Evolutionary conservation across 495 filamentous ascomycete species (phyloP).

Genomic region (Lepraria neglecta): DNA sequence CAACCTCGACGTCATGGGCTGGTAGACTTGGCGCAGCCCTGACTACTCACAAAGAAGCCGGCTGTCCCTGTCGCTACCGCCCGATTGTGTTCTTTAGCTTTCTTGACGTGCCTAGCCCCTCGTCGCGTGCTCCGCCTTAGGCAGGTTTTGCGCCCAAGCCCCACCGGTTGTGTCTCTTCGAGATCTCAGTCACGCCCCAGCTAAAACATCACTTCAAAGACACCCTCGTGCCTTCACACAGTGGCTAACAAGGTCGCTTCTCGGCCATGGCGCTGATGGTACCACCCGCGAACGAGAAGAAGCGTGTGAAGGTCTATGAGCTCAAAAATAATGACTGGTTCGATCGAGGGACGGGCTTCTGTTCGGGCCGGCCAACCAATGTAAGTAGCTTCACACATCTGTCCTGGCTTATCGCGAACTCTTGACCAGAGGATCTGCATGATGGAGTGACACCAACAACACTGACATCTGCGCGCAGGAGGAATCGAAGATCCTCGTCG

Average conservation of each 20-base stretch:
- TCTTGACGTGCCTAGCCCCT: neutral
- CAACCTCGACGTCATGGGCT: conserved; percentile 19
- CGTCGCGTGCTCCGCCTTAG: conserved; percentile 17
- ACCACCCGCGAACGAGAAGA: conserved; percentile 77
- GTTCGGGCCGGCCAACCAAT: conserved; percentile 66
- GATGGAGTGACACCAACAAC: neutral
- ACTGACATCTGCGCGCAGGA: conserved; percentile 44
- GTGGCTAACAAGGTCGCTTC: neutral
- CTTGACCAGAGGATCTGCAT: neutral
- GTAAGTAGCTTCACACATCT: conserved; percentile 47
- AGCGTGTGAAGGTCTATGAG: conserved; percentile 98
- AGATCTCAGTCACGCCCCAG: neutral
- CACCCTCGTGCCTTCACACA: neutral
- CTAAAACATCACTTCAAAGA: neutral
- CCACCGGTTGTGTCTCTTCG: neutral
- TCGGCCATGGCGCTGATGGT: conserved; percentile 76
- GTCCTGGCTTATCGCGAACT: neutral
- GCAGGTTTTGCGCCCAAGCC: conserved; percentile 4
- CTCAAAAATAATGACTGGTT: conserved; percentile 98
- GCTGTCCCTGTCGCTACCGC: conserved; percentile 15
- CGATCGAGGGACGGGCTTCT: conserved; percentile 94
- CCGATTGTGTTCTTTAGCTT: neutral
- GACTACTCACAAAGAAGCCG: neutral
- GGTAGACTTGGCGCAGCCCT: conserved; percentile 2
- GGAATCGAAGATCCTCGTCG: conserved; percentile 81